A percentile compares a stretch with the other conserved stretches of the same genome.
These are phyloP conservation scores for Amniculicola lignicola DNA, from an alignment of 495 filamentous ascomycete species.

Conservation along the genomic window DNA sequence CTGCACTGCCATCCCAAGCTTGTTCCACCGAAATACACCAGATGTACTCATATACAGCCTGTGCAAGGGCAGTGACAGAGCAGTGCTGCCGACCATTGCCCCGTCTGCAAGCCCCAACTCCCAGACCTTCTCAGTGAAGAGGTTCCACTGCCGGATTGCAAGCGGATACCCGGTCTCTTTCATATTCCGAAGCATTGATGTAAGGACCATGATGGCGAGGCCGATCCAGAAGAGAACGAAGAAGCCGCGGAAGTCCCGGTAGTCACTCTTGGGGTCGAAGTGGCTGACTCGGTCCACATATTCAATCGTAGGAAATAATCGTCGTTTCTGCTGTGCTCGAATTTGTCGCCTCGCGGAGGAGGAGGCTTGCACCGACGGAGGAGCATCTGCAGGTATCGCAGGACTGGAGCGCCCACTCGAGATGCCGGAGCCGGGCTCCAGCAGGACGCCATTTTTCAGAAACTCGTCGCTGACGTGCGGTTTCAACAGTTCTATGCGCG, in stretches of 20 bases:
- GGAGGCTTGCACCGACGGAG: conserved; percentile 80
- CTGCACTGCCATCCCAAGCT: conserved; percentile 73
- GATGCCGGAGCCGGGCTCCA: conserved; percentile 14
- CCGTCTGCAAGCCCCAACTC: conserved; percentile 80
- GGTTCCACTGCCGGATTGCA: conserved; percentile 75
- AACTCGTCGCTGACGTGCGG: conserved; percentile 15
- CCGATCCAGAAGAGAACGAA: conserved; percentile 98
- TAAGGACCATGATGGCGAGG: conserved; percentile 93
- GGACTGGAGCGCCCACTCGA: conserved; percentile 79
- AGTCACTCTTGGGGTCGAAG: conserved; percentile 89
- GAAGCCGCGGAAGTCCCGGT: conserved; percentile 93
- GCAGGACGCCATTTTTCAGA: not conserved
- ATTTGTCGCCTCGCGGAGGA: conserved; percentile 81
- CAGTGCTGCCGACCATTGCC: conserved; percentile 76
- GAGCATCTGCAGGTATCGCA: conserved; percentile 83
- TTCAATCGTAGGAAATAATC: conserved; percentile 93
- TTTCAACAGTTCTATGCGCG: conserved; percentile 18
- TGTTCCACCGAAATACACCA: conserved; percentile 66
- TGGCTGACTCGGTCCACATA: conserved; percentile 92
- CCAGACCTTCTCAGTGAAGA: conserved; percentile 84
- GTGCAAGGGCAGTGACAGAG: conserved; percentile 71
- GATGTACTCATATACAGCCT: conserved; percentile 55
- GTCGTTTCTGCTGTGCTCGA: conserved; percentile 72
- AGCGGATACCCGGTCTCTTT: conserved; percentile 90
- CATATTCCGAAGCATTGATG: conserved; percentile 82